These are phyloP conservation scores for Wickerhamomyces xylosicus DNA, from an alignment of 805 yeast genomes.

Conservation along the genomic window DNA sequence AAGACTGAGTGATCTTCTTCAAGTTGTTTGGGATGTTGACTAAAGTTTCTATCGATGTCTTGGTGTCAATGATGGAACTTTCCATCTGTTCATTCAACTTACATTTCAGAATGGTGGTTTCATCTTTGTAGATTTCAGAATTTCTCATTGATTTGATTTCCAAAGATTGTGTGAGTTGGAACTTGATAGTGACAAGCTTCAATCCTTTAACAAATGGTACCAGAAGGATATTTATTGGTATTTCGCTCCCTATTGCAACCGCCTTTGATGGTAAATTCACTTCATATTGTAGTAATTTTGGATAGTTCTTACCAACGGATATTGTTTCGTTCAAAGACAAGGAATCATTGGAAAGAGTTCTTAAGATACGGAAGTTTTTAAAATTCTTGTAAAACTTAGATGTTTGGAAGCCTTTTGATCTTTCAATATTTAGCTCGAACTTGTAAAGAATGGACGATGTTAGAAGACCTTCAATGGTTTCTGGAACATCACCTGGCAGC, in stretches of 20 bases:
- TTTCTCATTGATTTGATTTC: constrained; percentile 39
- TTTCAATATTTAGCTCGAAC: constrained; percentile 67
- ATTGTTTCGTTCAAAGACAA: constrained; percentile 69
- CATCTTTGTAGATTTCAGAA: constrained; percentile 50
- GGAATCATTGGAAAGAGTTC: constrained; percentile 77
- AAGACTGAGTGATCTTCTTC: constrained; percentile 72
- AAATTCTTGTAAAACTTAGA: constrained; percentile 44
- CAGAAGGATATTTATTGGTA: constrained; percentile 58
- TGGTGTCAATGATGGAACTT: constrained; percentile 33
- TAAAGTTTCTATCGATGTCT: constrained; percentile 53
- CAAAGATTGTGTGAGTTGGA: constrained; percentile 57
- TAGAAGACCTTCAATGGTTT: constrained; percentile 80
- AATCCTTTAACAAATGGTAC: constrained; percentile 77
- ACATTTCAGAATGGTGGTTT: constrained; percentile 45
- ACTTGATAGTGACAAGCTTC: constrained; percentile 53
- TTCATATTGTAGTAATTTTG: constrained; percentile 77
- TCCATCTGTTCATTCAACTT: constrained; percentile 31
- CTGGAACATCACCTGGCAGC: constrained; percentile 73
- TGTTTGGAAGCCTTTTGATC: constrained; percentile 40
- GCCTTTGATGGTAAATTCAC: constrained; percentile 81
- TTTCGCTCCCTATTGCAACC: constrained; percentile 70
- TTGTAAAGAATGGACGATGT: constrained; percentile 67
- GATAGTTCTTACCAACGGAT: constrained; percentile 88
- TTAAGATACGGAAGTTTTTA: constrained; percentile 61
- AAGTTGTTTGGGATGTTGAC: constrained; percentile 62